Evolutionary conservation across 2,329 filamentous ascomycete genomes (phyloP).

Genomic region (Bertia moriformis): DNA sequence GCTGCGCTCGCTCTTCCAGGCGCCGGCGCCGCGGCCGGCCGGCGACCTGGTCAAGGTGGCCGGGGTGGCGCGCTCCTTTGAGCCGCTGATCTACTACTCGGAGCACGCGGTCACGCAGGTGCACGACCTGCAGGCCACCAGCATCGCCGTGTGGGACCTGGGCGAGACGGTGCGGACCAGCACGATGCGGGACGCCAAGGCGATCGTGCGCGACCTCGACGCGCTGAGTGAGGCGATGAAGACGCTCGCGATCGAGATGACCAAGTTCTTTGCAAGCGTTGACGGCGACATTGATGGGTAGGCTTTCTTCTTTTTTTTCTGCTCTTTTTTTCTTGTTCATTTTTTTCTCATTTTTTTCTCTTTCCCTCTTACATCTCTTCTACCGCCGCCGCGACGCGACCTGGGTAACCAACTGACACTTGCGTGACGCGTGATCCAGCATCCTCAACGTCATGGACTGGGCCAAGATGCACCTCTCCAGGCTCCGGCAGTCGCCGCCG

Average conservation of each 20-base stretch:
- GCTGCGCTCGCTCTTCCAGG: constrained; percentile 53
- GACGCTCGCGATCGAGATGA: constrained; percentile 70
- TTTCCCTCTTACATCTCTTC: constrained; percentile 3
- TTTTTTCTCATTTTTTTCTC: constrained; percentile 7
- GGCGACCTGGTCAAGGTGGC: constrained; percentile 86
- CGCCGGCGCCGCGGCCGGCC: constrained; percentile 50
- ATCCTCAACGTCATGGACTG: constrained; percentile 94
- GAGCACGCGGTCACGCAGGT: constrained; percentile 79
- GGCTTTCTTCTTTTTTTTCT: constrained; percentile 9
- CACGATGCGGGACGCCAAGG: constrained; percentile 78
- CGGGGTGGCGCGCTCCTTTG: constrained; percentile 76
- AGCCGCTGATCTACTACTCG: constrained; percentile 87
- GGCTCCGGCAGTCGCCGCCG: constrained; percentile 45
- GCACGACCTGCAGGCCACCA: constrained; percentile 75
- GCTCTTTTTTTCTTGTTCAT: constrained; percentile 5
- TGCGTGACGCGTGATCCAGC: too few relatives aligned
- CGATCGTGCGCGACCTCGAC: constrained; percentile 76
- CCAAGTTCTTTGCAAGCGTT: constrained; percentile 82
- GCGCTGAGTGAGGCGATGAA: constrained; percentile 75
- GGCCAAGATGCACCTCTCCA: constrained; percentile 71
- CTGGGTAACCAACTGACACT: constrained; percentile 9
- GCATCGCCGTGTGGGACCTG: constrained; percentile 86
- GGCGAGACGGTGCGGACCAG: constrained; percentile 77
- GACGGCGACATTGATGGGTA: constrained; percentile 81
- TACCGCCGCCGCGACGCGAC: neutral